Evolutionary conservation across 345 rosid genomes (phyloP).

Genomic region (Xanthoceras sorbifolium): DNA sequence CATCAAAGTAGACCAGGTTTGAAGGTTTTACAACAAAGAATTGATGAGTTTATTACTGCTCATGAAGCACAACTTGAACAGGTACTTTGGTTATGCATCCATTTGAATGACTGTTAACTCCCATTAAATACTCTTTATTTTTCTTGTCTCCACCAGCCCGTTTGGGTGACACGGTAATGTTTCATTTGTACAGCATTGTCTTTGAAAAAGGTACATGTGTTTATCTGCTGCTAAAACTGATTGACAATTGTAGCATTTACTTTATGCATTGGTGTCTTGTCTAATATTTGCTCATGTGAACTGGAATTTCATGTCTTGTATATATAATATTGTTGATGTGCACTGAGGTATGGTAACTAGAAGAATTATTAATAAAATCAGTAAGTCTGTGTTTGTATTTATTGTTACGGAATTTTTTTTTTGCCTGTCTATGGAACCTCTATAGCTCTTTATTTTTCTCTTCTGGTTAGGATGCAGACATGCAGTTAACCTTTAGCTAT

Average conservation of each 20-base stretch:
- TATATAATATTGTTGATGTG: neutral
- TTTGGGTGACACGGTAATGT: neutral
- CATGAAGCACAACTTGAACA: slow-evolving; percentile 78
- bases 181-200: neutral
- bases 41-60: slow-evolving; percentile 72
- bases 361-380: neutral
- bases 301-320: neutral
- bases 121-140: neutral
- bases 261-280: neutral
- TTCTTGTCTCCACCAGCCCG: neutral
- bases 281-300: neutral
- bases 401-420: neutral
- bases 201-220: neutral
- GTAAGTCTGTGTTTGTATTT: neutral
- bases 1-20: slow-evolving; percentile 73
- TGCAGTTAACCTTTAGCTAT: neutral
- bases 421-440: neutral
- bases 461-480: neutral
- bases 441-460: neutral
- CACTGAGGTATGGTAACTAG: neutral
- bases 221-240: neutral
- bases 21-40: slow-evolving; percentile 69
- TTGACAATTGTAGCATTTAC: neutral
- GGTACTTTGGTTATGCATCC: slow-evolving; percentile 39
- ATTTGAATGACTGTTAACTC: neutral